Percentiles rank a stretch among this genome's conserved stretches.
Evolutionary conservation across 2,329 filamentous ascomycete species (phyloP).

Genomic region (Sporothrix variecibatus): DNA sequence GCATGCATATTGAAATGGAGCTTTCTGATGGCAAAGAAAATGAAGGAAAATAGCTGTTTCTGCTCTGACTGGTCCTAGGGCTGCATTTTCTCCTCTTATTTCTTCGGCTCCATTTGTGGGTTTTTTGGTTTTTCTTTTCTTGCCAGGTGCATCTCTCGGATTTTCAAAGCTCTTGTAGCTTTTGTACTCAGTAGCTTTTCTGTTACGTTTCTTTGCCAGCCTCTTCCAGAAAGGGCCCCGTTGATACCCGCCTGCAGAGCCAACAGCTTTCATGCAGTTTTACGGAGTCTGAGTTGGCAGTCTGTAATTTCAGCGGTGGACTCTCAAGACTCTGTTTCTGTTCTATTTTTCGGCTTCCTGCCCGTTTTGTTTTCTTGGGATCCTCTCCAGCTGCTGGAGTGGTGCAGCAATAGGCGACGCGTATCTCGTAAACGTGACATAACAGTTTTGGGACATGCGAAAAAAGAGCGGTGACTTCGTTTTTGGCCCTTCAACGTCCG

Average conservation of each 20-base stretch:
- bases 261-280: background rate
- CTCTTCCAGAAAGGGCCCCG: background rate
- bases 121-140: too few relatives aligned
- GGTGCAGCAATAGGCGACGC: too few relatives aligned
- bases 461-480: conserved; percentile 14
- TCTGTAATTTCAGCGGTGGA: background rate
- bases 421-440: background rate
- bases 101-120: conserved; percentile 9
- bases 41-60: background rate
- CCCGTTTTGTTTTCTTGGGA: background rate
- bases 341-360: background rate
- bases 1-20: conserved; percentile 13
- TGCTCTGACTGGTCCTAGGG: conserved; percentile 19
- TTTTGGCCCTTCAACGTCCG: background rate
- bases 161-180: background rate
- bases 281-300: background rate
- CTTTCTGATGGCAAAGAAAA: background rate
- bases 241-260: conserved; percentile 1
- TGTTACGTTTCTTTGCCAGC: background rate
- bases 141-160: background rate
- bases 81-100: background rate
- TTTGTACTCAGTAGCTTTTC: background rate
- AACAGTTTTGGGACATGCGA: too few relatives aligned
- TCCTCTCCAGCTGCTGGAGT: background rate
- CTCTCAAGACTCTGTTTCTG: background rate